These are phyloP conservation scores for Achaetomium macrosporum DNA, from an alignment of 2,329 filamentous ascomycete species.

Conservation along the genomic window DNA sequence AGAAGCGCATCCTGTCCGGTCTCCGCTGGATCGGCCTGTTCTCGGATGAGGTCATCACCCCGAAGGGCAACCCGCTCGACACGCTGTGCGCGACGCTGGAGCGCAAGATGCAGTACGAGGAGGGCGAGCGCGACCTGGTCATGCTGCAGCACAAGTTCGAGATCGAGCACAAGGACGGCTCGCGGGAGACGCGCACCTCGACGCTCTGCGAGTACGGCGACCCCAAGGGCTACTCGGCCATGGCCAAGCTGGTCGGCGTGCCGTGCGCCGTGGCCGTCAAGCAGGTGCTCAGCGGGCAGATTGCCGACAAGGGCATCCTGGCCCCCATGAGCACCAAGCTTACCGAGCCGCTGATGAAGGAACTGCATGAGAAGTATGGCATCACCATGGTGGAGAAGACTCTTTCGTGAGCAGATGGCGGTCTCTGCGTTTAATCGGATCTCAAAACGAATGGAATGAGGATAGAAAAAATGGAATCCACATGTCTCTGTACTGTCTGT, in stretches of 20 bases:
- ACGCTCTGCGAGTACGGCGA: conserved; percentile 81
- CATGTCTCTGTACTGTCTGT: neutral
- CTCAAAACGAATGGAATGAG: conserved; percentile 8
- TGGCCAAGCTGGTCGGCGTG: conserved; percentile 55
- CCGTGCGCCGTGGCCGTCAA: conserved; percentile 63
- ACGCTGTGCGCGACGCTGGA: conserved; percentile 86
- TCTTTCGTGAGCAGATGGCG: conserved; percentile 29
- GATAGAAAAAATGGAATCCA: conserved; percentile 10
- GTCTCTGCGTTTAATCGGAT: neutral
- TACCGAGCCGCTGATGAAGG: conserved; percentile 67
- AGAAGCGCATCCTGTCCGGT: conserved; percentile 62
- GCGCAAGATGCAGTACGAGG: conserved; percentile 82
- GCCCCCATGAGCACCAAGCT: conserved; percentile 69
- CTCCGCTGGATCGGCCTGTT: conserved; percentile 66
- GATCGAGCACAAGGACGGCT: conserved; percentile 76
- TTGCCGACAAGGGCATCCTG: conserved; percentile 66
- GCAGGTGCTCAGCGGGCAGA: conserved; percentile 69
- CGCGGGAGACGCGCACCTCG: conserved; percentile 68
- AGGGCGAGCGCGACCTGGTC: conserved; percentile 78
- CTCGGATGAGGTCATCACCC: conserved; percentile 60
- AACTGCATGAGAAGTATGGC: conserved; percentile 71
- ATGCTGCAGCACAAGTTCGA: conserved; percentile 78
- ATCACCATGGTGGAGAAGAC: conserved; percentile 69
- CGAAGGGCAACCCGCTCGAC: conserved; percentile 75
- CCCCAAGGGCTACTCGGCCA: conserved; percentile 70